A percentile compares a stretch with the other conserved stretches of the same genome.
Conservation (phyloP, 164 flowering plant species). For the Pachysandra terminalis region DNA sequence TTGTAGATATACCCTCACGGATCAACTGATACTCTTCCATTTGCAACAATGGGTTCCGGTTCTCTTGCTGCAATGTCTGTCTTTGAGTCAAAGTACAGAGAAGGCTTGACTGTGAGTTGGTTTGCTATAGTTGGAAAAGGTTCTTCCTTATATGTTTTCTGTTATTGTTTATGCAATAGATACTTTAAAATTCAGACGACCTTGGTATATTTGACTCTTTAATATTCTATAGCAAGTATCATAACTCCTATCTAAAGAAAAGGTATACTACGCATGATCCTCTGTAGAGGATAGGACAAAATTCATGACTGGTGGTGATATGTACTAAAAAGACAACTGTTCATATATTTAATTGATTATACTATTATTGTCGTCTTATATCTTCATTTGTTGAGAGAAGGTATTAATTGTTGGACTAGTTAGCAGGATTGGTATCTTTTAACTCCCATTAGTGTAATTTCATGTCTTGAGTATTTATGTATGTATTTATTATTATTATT, state of each 20-base stretch:
- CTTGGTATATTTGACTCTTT: no score
- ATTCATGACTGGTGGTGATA: neutral
- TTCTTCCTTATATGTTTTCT: neutral
- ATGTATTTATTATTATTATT: no score
- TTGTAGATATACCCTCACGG: conserved; percentile 97
- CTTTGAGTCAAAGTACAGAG: conserved; percentile 81
- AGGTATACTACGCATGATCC: neutral
- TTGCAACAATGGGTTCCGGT: conserved; percentile 98
- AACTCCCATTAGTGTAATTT: neutral
- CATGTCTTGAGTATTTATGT: neutral
- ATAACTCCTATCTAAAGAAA: no score
- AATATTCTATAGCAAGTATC: no score
- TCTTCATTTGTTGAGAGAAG: neutral
- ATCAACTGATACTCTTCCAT: conserved; percentile 93
- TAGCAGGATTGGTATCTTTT: neutral
- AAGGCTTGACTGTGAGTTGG: conserved; percentile 79
- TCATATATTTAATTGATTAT: no score
- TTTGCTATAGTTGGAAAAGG: conserved; percentile 1
- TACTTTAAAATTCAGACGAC: no score
- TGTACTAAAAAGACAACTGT: no score
- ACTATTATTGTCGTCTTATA: neutral
- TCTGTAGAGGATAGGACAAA: neutral
- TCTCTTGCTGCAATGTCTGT: conserved; percentile 97
- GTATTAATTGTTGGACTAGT: neutral
- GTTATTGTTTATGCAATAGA: no score